Evolutionary conservation across 1,284 basidiomycete genomes (phyloP), one percentile per base, ranked within the genome.

Genomic region (Irpex rosettiformis): DNA sequence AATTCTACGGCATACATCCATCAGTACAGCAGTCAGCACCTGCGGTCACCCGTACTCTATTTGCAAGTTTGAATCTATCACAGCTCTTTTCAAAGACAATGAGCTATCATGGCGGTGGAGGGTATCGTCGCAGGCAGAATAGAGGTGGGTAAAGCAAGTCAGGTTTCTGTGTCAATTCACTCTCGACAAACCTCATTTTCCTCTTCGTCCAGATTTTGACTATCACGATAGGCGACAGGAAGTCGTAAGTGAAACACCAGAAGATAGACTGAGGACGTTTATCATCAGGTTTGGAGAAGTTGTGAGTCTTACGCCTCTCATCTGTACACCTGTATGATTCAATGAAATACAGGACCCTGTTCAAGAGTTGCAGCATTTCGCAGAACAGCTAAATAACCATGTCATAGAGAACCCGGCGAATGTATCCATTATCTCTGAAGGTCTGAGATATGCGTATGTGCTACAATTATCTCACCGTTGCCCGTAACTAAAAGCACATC

Each of bases 251-350:
- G 92, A 93, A 65, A 84, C 86, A 13, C 88, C 89, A 18, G 88
- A 90, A 62, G 82, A 89, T 58, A 86, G 83, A 66, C 74, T 92
- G 59, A 87, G 82, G 72, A 82, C 78, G 63, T 78, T 82, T 61
- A 86, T 94, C 62, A 77, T 92, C 66, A 87, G 85, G 67, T 78
- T 91, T 58, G 91, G 91, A 52, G 91, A 95, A 77, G 91, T 93
- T 73, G 92, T 93, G 69, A 45, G 42, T 45, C 42, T 21, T 7
- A 16, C 33, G 21, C 8, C 21, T 47, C 8, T 47, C 8, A 47
- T 77, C 90, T 77, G n/a, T 37, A 29, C 43, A 24, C 33, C 3
- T 42, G 7, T 58, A 54, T 64, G 64, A 29, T 66, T 66, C 61
- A 65, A 70, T 57, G 58, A 63, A 16, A 60, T 40, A 6, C 61